phyloP scores from a whole-genome alignment of 2,329 filamentous ascomycete genomes.

The Aspergillus terreus region DNA sequence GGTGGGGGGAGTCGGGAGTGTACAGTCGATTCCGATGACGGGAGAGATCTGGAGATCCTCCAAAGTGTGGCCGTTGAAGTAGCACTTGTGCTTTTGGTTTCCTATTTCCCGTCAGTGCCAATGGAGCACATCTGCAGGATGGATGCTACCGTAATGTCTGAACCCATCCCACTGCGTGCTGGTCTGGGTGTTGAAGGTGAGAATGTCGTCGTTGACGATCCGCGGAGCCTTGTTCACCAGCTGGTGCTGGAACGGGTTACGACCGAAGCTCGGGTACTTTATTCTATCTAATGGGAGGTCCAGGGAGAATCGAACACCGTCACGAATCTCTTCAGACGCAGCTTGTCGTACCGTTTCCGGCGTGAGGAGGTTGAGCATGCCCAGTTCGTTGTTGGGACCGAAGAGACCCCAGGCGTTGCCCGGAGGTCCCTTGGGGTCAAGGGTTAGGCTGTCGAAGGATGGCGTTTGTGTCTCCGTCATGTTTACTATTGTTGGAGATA shows the following conservation, averaged over 20 bases:
- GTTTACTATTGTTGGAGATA: neutral
- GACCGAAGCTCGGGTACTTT: conserved; percentile 52
- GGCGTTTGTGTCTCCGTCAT: conserved; percentile 9
- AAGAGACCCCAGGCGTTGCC: conserved; percentile 58
- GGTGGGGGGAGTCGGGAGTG: neutral
- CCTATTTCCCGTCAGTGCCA: conserved; percentile 19
- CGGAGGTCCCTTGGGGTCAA: conserved; percentile 47
- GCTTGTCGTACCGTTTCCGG: conserved; percentile 38
- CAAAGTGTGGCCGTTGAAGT: conserved; percentile 41
- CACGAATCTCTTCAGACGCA: conserved; percentile 45
- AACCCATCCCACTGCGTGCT: conserved; percentile 52
- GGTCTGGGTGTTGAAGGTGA: conserved; percentile 57
- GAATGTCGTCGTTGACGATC: conserved; percentile 58
- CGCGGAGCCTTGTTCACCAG: conserved; percentile 51
- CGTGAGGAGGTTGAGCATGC: conserved; percentile 55
- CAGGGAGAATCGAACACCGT: conserved; percentile 47
- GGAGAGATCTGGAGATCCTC: conserved; percentile 34
- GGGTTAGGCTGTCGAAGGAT: conserved; percentile 46
- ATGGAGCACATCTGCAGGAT: neutral
- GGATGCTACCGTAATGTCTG: conserved; percentile 29
- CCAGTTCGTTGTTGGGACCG: conserved; percentile 49
- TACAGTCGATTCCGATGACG: conserved; percentile 41
- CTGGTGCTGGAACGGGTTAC: conserved; percentile 53
- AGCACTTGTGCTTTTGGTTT: conserved; percentile 40
- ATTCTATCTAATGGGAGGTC: conserved; percentile 59